phyloP scores from a whole-genome alignment of 306 rosid genomes.

The Vigna trinervia region DNA sequence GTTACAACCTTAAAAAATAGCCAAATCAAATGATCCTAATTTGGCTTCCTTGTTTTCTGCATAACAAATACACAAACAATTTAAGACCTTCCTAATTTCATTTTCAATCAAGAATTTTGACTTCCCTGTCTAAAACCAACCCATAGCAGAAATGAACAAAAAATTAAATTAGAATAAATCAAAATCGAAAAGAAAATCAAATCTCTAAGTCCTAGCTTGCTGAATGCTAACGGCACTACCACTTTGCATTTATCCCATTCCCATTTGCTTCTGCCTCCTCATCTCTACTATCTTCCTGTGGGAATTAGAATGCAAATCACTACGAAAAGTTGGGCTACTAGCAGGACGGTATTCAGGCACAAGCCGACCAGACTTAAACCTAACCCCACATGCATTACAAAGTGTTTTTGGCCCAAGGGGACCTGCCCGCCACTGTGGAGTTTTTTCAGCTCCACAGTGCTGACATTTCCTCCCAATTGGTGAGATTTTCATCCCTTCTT shows the following conservation, averaged over 20 bases:
- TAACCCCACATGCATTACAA: conserved; percentile 86
- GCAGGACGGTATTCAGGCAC: conserved; percentile 85
- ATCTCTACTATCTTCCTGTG: conserved; percentile 78
- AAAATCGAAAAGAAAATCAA: conserved; percentile 36
- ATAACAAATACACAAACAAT: conserved; percentile 40
- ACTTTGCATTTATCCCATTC: conserved; percentile 54
- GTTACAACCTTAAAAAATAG: conserved; percentile 44
- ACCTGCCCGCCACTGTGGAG: conserved; percentile 87
- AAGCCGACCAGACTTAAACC: conserved; percentile 73
- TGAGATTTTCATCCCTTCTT: conserved; percentile 15
- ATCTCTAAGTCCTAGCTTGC: conserved; percentile 51
- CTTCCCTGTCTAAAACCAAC: conserved; percentile 47
- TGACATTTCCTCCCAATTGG: conserved; percentile 63
- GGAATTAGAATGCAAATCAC: conserved; percentile 68
- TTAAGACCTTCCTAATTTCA: conserved; percentile 43
- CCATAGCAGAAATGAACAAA: conserved; percentile 41
- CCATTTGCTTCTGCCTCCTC: conserved; percentile 62
- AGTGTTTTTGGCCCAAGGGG: conserved; percentile 75
- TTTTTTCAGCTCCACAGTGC: conserved; percentile 72
- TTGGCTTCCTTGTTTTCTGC: conserved; percentile 38
- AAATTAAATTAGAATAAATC: conserved; percentile 50
- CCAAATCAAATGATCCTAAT: conserved; percentile 24
- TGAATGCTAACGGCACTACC: conserved; percentile 38
- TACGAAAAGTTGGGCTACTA: conserved; percentile 68
- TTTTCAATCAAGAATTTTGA: conserved; percentile 40